Conservation (phyloP, 768 basidiomycete genomes). For the Boletus rex-veris region DNA sequence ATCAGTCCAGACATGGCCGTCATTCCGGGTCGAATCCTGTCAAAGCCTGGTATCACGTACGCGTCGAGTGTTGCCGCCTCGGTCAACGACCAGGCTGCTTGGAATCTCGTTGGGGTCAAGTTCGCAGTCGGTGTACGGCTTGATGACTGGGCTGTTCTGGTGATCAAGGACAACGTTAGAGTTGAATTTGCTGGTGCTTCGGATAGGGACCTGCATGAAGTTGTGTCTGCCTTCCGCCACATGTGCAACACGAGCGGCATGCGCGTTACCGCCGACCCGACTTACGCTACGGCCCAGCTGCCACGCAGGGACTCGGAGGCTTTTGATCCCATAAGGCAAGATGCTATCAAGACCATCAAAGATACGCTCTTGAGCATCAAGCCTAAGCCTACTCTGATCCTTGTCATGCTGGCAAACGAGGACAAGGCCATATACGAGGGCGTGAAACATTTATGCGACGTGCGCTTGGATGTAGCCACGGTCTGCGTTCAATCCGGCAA, state of each 20-base stretch:
- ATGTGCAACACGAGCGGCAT: background rate
- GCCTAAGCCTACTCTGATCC: background rate
- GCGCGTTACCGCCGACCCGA: background rate
- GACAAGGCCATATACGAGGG: background rate
- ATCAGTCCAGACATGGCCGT: background rate
- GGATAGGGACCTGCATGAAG: background rate
- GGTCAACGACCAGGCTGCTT: background rate
- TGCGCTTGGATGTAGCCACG: background rate
- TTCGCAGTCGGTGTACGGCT: background rate
- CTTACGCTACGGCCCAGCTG: background rate
- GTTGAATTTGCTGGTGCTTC: background rate
- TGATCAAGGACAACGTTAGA: background rate
- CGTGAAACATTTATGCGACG: background rate
- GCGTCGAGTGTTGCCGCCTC: background rate
- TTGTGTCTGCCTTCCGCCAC: background rate
- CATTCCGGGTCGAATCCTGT: background rate
- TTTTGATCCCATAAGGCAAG: background rate
- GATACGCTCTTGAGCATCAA: background rate
- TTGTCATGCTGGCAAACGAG: background rate
- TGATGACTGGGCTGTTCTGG: background rate
- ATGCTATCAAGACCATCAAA: background rate
- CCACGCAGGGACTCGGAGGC: background rate
- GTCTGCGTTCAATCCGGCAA: background rate
- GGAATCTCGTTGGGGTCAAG: background rate
- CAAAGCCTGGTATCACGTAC: background rate